Conservation (phyloP, 805 yeast genomes). For the Pichia thaimueangensis region DNA sequence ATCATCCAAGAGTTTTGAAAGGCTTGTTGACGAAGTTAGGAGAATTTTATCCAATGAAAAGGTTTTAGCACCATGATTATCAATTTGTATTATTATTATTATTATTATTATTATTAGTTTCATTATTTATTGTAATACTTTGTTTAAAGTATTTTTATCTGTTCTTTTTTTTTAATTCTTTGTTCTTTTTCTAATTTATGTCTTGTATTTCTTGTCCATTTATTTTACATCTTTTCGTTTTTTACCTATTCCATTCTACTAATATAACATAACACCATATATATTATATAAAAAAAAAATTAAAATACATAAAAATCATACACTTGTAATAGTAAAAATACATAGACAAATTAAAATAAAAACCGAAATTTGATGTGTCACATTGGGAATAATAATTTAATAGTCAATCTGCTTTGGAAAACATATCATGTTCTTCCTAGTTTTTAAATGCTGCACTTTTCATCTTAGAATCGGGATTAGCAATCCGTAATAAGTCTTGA, state of each 20-base stretch:
- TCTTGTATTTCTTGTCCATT: no score
- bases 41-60: slow-evolving; percentile 61
- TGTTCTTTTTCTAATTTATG: background rate
- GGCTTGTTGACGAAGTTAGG: slow-evolving; percentile 55
- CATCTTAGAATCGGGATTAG: background rate
- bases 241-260: background rate
- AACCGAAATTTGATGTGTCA: no score
- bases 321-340: no score
- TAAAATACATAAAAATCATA: no score
- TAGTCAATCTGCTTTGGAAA: no score
- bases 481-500: slow-evolving; percentile 10
- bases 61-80: slow-evolving; percentile 34
- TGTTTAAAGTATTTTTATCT: background rate
- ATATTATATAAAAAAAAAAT: no score
- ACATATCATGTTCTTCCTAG: no score
- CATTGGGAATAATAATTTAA: background rate
- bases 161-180: background rate
- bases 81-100: background rate
- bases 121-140: background rate
- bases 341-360: no score
- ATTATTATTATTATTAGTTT: background rate
- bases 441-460: background rate
- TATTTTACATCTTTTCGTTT: background rate
- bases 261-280: background rate
- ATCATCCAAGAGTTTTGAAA: slow-evolving; percentile 53